These are phyloP conservation scores for Debaryomyces prosopidis DNA, from an alignment of 805 yeast species.

Conservation along the genomic window DNA sequence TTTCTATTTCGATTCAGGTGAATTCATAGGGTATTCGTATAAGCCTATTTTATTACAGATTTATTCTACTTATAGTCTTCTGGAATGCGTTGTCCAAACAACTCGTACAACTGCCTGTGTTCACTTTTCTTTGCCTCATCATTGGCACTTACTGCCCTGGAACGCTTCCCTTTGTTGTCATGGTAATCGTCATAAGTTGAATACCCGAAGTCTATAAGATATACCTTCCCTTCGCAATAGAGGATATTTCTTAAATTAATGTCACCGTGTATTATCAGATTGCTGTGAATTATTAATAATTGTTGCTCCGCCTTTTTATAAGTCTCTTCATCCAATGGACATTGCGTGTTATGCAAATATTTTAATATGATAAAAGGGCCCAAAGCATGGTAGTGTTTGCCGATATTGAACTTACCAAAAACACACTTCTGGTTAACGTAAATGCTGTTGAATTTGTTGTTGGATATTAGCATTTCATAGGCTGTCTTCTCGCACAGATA, in stretches of 20 bases:
- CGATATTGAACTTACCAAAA: slow-evolving; percentile 1
- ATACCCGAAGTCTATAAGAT: neutral
- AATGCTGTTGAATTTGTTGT: neutral
- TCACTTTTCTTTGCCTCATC: neutral
- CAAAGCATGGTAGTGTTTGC: slow-evolving; percentile 1
- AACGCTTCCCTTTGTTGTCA: neutral
- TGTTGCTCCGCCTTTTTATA: neutral
- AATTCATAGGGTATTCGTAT: no score
- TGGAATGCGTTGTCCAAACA: neutral
- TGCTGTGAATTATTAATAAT: neutral
- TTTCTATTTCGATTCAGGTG: no score
- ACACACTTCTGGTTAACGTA: neutral
- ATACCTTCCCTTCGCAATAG: neutral
- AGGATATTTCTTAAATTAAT: neutral
- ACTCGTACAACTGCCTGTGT: neutral
- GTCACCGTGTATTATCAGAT: slow-evolving; percentile 1
- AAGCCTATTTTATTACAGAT: no score
- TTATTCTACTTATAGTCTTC: neutral
- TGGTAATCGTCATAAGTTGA: neutral
- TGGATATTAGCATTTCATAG: neutral
- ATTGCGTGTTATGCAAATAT: neutral
- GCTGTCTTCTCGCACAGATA: neutral
- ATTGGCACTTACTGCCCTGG: neutral
- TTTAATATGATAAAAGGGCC: neutral
- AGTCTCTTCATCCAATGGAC: neutral